Percentiles rank a stretch among this genome's conserved stretches.
phyloP scores from a whole-genome alignment of 768 basidiomycete species.

The Boletus coccyginus region DNA sequence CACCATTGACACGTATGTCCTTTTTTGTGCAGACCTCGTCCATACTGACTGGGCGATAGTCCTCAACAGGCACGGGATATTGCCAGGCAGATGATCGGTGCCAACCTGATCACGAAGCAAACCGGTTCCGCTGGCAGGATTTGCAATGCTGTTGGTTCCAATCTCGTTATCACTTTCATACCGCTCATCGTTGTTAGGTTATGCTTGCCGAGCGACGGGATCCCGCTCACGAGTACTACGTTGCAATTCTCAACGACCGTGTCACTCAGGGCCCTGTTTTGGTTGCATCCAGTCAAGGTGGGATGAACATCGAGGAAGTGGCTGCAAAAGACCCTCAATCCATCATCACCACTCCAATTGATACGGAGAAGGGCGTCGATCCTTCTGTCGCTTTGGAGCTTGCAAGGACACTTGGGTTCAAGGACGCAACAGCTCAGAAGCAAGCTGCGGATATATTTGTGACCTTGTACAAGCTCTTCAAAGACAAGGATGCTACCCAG shows the following conservation, averaged over 20 bases:
- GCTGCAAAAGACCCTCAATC: conserved; percentile 92
- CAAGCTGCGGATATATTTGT: conserved; percentile 93
- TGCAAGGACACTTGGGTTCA: conserved; percentile 91
- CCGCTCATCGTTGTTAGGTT: conserved; percentile 52
- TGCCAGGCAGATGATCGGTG: conserved; percentile 91
- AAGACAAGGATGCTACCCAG: conserved; percentile 98
- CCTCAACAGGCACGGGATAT: conserved; percentile 86
- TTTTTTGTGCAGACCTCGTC: neutral
- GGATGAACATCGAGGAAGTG: conserved; percentile 99
- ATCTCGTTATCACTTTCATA: neutral
- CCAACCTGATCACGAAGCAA: conserved; percentile 97
- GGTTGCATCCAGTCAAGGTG: conserved; percentile 91
- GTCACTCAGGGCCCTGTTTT: conserved; percentile 85
- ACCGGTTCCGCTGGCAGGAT: conserved; percentile 89
- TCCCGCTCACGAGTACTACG: conserved; percentile 96
- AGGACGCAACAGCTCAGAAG: conserved; percentile 61
- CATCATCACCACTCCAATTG: conserved; percentile 93
- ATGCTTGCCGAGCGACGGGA: conserved; percentile 97
- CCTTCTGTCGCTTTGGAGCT: conserved; percentile 68
- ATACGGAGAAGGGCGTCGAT: conserved; percentile 78
- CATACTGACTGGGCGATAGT: conserved; percentile 38
- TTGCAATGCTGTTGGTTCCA: conserved; percentile 82
- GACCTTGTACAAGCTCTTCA: conserved; percentile 94
- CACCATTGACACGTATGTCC: conserved; percentile 73
- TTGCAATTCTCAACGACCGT: conserved; percentile 95